phyloP scores from a whole-genome alignment of 331 rosid genomes.

The Acacia pycnantha region DNA sequence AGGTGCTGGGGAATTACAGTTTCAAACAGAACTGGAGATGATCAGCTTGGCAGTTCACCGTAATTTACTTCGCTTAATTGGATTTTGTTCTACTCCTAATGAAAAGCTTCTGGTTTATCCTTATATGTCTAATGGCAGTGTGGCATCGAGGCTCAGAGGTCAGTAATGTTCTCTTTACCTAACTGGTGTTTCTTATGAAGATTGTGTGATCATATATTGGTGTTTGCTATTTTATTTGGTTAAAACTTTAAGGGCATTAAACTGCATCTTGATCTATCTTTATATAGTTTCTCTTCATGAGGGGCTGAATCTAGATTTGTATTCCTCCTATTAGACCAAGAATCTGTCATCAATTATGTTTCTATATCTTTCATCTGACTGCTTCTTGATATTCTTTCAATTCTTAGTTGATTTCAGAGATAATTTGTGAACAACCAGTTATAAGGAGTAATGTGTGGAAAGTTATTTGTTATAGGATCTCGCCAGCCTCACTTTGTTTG shows the following conservation, averaged over 20 bases:
- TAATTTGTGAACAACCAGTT: not conserved
- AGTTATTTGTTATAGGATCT: not conserved
- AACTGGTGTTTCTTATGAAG: not conserved
- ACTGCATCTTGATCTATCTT: not conserved
- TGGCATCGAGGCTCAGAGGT: constrained; percentile 95
- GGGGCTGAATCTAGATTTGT: not conserved
- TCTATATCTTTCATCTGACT: not conserved
- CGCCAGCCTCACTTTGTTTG: not conserved
- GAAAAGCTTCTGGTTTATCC: constrained; percentile 95
- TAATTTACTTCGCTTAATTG: constrained; percentile 79
- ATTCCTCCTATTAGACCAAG: not conserved
- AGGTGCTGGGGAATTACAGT: constrained; percentile 86
- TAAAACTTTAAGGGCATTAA: not conserved
- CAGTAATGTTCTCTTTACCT: constrained; percentile 9
- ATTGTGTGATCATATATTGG: not conserved
- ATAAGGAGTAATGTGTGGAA: not conserved
- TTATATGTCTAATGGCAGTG: constrained; percentile 94
- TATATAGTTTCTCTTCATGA: not conserved
- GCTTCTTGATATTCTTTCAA: not conserved
- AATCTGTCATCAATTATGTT: not conserved
- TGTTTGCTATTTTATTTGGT: not conserved
- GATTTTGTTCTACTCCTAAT: constrained; percentile 74
- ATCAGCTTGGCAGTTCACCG: constrained; percentile 97
- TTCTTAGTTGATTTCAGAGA: not conserved
- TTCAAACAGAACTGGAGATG: constrained; percentile 93